A percentile compares a stretch with the other conserved stretches of the same genome.
Evolutionary conservation across 495 filamentous ascomycete species (phyloP).

Genomic region (Friedmanniomyces simplex): DNA sequence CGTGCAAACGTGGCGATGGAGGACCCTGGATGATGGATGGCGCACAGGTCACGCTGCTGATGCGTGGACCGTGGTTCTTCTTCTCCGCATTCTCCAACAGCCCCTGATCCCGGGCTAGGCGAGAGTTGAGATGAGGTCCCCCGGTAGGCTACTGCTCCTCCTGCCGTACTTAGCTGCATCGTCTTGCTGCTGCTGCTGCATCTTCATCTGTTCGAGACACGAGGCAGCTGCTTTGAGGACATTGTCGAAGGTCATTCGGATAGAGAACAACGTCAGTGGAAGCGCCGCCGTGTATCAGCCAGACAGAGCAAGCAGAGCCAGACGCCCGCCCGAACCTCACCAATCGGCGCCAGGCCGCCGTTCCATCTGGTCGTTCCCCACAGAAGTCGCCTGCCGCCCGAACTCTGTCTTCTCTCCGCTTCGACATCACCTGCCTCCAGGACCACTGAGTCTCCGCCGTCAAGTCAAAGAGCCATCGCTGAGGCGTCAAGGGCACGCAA

Average conservation of each 20-base stretch:
- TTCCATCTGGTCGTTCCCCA: slow-evolving; percentile 8
- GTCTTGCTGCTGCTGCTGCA: background rate
- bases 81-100: slow-evolving; percentile 16
- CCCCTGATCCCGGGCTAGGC: slow-evolving; percentile 10
- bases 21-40: background rate
- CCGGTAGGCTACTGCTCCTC: slow-evolving; percentile 1
- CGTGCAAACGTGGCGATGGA: background rate
- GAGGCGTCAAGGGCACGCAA: background rate
- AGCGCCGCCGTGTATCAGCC: background rate
- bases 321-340: slow-evolving; percentile 2
- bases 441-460: background rate
- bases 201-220: background rate
- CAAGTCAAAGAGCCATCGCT: background rate
- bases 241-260: background rate
- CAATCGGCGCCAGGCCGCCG: background rate
- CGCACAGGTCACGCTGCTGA: slow-evolving; percentile 1
- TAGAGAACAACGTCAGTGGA: background rate
- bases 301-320: background rate
- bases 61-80: background rate
- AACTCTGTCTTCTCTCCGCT: background rate
- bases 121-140: background rate
- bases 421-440: background rate
- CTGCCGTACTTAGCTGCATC: slow-evolving; percentile 2
- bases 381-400: background rate
- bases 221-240: background rate